Evolutionary conservation across 2,329 filamentous ascomycete species (phyloP).

Genomic region (Sclerotiophoma versabilis): DNA sequence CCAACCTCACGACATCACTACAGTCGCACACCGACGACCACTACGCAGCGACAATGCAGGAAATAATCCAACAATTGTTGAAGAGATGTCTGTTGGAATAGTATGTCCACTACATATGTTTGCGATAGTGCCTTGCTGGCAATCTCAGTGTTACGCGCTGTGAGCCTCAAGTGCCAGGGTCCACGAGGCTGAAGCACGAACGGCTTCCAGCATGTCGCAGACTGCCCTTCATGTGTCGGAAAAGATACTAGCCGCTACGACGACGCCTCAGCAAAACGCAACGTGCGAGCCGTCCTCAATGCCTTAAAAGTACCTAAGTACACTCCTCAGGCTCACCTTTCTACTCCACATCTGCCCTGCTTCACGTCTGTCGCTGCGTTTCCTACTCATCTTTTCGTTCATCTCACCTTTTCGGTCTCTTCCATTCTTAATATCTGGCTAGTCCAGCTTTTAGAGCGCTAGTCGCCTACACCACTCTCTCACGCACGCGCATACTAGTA

Average conservation of each 20-base stretch:
- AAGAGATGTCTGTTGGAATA: neutral
- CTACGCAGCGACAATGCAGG: neutral
- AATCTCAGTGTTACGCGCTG: slow-evolving; percentile 6
- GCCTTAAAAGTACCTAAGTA: slow-evolving; percentile 48
- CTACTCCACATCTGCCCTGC: slow-evolving; percentile 37
- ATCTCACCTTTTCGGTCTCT: slow-evolving; percentile 24
- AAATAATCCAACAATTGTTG: no score
- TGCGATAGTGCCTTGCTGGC: neutral
- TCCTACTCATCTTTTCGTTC: slow-evolving; percentile 36
- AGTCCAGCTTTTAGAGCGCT: slow-evolving; percentile 50
- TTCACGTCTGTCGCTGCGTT: slow-evolving; percentile 36
- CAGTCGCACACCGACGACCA: neutral
- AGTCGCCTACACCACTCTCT: slow-evolving; percentile 45
- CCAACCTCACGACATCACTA: slow-evolving; percentile 23
- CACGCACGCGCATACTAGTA: slow-evolving; percentile 30
- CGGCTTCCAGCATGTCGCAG: slow-evolving; percentile 48
- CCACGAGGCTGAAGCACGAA: slow-evolving; percentile 46
- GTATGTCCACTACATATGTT: neutral
- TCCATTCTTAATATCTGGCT: slow-evolving; percentile 49
- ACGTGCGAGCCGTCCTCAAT: slow-evolving; percentile 39
- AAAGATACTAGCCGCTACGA: slow-evolving; percentile 37
- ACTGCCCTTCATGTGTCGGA: slow-evolving; percentile 42
- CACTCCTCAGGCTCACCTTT: slow-evolving; percentile 45
- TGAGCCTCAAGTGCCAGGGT: slow-evolving; percentile 30
- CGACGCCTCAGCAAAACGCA: slow-evolving; percentile 33